Evolutionary conservation across 2,329 filamentous ascomycete species (phyloP).

Genomic region (Colletotrichum aenigma): DNA sequence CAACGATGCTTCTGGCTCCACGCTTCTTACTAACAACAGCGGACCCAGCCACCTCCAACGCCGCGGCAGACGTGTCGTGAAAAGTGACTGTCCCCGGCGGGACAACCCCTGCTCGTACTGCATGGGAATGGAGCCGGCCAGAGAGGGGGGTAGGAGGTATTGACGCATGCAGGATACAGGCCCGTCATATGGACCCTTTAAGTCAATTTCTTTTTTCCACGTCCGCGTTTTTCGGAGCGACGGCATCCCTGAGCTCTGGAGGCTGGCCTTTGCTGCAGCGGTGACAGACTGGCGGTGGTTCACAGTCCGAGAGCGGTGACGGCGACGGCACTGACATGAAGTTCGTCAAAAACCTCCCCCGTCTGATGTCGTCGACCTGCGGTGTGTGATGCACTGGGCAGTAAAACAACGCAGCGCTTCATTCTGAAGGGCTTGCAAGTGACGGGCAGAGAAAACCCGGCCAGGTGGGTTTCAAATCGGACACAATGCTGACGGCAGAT

Average conservation of each 20-base stretch:
- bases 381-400: background rate
- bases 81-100: background rate
- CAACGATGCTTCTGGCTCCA: background rate
- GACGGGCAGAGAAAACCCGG: background rate
- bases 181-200: constrained; percentile 5
- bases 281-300: background rate
- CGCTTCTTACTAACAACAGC: background rate
- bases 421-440: background rate
- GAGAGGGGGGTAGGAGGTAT: constrained; percentile 1
- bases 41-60: background rate
- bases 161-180: constrained; percentile 7
- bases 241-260: background rate
- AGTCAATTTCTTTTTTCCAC: background rate
- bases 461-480: constrained; percentile 6
- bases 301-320: background rate
- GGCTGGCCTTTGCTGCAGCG: background rate
- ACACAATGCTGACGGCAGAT: constrained; percentile 11
- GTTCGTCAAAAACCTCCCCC: background rate
- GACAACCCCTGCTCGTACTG: background rate
- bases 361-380: background rate
- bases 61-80: background rate
- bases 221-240: background rate
- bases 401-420: background rate
- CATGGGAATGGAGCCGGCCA: background rate
- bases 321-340: background rate